Evolutionary conservation across 73 alveolate genomes (phyloP).

Genomic region (Breviolum minutum): DNA sequence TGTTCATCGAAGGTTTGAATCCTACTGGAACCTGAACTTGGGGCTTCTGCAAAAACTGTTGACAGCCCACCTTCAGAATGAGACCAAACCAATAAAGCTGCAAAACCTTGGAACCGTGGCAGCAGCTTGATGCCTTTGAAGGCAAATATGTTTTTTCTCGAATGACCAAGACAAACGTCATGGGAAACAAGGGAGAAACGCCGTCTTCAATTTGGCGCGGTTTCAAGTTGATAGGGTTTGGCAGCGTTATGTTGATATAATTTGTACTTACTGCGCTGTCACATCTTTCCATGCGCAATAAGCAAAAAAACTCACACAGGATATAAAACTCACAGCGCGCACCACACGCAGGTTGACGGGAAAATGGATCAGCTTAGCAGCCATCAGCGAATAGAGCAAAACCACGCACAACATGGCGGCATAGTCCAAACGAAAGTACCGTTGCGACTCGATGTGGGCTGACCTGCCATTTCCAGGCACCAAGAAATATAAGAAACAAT

Average conservation of each 20-base stretch:
- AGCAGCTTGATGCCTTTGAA: neutral
- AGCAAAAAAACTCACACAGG: neutral
- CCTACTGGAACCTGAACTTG: no score
- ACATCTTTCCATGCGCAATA: neutral
- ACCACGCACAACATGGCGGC: conserved; percentile 41
- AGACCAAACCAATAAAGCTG: conserved; percentile 82
- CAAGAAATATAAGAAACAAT: neutral
- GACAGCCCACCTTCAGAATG: conserved; percentile 42
- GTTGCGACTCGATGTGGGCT: conserved; percentile 55
- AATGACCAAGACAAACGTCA: no score
- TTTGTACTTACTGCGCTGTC: neutral
- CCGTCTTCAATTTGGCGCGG: no score
- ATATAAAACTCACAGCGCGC: neutral
- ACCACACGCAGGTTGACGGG: no score
- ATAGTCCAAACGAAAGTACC: neutral
- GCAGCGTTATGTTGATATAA: neutral
- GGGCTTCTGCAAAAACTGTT: no score
- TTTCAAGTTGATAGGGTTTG: no score
- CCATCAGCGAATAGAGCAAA: conserved; percentile 73
- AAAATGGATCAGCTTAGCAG: neutral
- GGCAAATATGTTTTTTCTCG: neutral
- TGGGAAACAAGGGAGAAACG: no score
- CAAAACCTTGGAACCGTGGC: conserved; percentile 2
- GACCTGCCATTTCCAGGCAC: neutral
- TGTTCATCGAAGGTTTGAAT: no score